These are phyloP conservation scores for Ustilago shanxiensis DNA, from an alignment of 1,284 basidiomycete species.

Conservation along the genomic window DNA sequence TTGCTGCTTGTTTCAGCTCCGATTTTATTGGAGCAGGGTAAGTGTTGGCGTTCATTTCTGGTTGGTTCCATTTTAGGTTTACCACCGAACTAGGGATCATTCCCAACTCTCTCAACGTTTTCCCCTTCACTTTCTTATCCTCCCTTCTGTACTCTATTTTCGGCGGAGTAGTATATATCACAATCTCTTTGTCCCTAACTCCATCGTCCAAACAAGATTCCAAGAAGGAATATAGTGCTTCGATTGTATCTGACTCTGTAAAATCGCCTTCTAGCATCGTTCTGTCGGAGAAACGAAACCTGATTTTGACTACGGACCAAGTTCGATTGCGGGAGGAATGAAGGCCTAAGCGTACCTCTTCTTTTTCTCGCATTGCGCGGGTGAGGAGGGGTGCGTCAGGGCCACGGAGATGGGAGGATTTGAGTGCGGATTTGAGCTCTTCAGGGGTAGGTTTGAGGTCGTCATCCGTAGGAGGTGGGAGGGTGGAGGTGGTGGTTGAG, in stretches of 20 bases:
- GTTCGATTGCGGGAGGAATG: slow-evolving; percentile 78
- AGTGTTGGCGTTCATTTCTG: slow-evolving; percentile 74
- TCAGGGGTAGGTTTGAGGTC: slow-evolving; percentile 77
- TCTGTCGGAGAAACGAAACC: slow-evolving; percentile 83
- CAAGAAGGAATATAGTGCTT: slow-evolving; percentile 84
- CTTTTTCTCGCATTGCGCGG: slow-evolving; percentile 78
- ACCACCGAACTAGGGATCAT: slow-evolving; percentile 84
- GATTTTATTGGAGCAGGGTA: slow-evolving; percentile 42
- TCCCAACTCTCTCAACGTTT: slow-evolving; percentile 78
- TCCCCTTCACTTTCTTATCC: slow-evolving; percentile 78
- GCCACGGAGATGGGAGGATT: slow-evolving; percentile 76
- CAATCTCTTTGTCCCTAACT: slow-evolving; percentile 80
- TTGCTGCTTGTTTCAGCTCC: slow-evolving; percentile 24
- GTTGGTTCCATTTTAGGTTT: slow-evolving; percentile 80
- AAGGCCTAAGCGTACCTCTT: slow-evolving; percentile 73
- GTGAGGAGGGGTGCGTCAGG: slow-evolving; percentile 83
- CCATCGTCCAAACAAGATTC: slow-evolving; percentile 79
- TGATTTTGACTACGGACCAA: slow-evolving; percentile 82
- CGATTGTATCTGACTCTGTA: slow-evolving; percentile 81
- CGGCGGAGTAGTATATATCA: slow-evolving; percentile 84
- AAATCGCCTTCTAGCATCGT: slow-evolving; percentile 85
- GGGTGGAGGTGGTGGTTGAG: neutral
- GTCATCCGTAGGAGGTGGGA: slow-evolving; percentile 20
- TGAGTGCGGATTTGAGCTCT: slow-evolving; percentile 79
- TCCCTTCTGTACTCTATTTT: slow-evolving; percentile 83